Evolutionary conservation across 2,329 filamentous ascomycete genomes (phyloP), one percentile per base, ranked within the genome.

Genomic region (Fusarium sp.): DNA sequence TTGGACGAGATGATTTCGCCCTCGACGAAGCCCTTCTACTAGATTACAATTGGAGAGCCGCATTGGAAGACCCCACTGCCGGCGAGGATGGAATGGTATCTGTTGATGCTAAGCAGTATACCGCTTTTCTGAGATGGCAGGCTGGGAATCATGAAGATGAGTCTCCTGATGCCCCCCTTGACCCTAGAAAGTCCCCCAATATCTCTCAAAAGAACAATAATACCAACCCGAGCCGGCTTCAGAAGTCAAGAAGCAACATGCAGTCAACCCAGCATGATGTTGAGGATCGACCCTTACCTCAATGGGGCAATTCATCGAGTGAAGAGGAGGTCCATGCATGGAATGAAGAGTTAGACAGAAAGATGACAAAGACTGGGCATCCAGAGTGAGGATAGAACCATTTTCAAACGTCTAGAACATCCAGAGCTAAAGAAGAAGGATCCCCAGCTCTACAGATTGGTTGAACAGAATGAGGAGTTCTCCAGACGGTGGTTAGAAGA

Each of bases 121-220:
- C 43, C 9, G 43, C 43, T 9, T 46, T 46, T 46, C 18, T 46
- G 1, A 10, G 21, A 21, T 46, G 43, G 25, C 11, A 46, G 43
- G 43, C 25, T 28, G 12, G 3, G 9, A 46, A 10, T 28, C 43
- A 10, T 4, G 18, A 46, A 46, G 25, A 3, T 15, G 12, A 46
- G 23, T 46, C 12, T 21, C 8, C 12, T 15, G 18, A 19, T 6
- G 2, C 25, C 18, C 18, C 12, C 13, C 9, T 46, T 6, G 23
- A 46, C 18, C 8, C 8, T 3, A 9, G 15, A 21, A 28, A 46
- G 43, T 10, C 5, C 11, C 3, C 5, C 4, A 23, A 46, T 6
- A 4, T 19, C 8, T 7, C 4, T 8, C 4, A 28, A 18, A 19
- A 25, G 11, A 21, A 21, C 0, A 18, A 15, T 18, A 21, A 9